Conservation (phyloP, 768 basidiomycete genomes). For the Lepiota venenata region DNA sequence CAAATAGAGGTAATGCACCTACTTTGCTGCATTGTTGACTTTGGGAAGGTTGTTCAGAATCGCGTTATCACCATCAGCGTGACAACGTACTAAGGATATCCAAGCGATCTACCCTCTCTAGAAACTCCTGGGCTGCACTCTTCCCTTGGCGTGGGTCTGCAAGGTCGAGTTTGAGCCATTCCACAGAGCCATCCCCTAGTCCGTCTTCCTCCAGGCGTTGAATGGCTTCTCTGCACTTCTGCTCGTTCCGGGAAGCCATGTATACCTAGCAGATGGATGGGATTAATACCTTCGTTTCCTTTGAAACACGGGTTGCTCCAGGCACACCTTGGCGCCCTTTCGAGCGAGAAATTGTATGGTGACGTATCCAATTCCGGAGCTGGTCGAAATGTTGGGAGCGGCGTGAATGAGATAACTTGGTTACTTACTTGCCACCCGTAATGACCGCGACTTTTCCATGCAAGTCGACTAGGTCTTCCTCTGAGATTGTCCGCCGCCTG, state of each 20-base stretch:
- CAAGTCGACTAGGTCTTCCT: constrained; percentile 38
- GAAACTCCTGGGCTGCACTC: constrained; percentile 44
- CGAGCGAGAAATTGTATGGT: constrained; percentile 11
- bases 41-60: neutral
- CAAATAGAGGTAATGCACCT: neutral
- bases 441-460: constrained; percentile 42
- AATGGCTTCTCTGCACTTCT: constrained; percentile 9
- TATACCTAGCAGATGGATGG: constrained; percentile 4
- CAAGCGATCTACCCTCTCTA: constrained; percentile 45
- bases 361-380: constrained; percentile 8
- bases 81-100: constrained; percentile 47
- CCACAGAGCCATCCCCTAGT: constrained; percentile 42
- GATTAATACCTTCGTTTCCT: neutral
- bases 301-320: neutral
- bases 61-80: neutral
- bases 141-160: constrained; percentile 44
- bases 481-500: constrained; percentile 14
- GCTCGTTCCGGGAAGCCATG: constrained; percentile 10
- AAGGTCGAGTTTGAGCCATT: constrained; percentile 52
- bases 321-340: constrained; percentile 9
- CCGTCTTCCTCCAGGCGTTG: constrained; percentile 36
- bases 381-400: neutral
- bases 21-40: constrained; percentile 51
- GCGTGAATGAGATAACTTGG: neutral
- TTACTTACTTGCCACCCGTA: constrained; percentile 41